Conservation (phyloP, 345 rosid genomes). For the Eucalyptus cloeziana region DNA sequence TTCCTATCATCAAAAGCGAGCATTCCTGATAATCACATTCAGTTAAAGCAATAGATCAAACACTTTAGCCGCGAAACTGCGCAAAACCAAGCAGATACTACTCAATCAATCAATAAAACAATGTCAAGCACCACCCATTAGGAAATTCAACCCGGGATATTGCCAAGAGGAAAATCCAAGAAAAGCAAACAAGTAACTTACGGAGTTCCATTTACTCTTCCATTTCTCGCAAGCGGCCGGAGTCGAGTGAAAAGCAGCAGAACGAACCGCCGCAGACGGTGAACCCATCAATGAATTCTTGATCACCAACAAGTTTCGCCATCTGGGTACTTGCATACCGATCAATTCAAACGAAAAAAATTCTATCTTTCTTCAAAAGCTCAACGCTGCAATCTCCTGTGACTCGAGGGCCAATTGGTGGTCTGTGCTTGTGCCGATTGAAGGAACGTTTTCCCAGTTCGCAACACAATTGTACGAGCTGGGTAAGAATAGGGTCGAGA, state of each 20-base stretch:
- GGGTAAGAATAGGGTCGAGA: neutral
- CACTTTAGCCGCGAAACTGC: neutral
- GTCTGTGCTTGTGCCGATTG: neutral
- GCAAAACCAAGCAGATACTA: neutral
- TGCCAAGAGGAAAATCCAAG: neutral
- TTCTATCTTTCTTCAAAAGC: neutral
- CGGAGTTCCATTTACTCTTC: conserved; percentile 34
- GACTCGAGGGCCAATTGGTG: neutral
- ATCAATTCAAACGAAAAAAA: neutral
- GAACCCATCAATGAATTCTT: conserved; percentile 7
- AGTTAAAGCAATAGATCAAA: neutral
- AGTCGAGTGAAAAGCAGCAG: conserved; percentile 44
- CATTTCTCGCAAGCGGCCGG: conserved; percentile 20
- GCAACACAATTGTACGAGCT: neutral
- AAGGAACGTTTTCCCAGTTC: neutral
- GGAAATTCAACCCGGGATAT: neutral
- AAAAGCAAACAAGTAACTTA: conserved; percentile 1
- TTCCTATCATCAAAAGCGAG: neutral
- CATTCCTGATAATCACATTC: neutral
- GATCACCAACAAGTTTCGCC: conserved; percentile 23
- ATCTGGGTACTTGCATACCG: conserved; percentile 42
- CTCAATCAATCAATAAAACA: neutral
- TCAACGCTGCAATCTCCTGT: neutral
- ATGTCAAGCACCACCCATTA: neutral
- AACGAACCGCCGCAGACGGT: neutral